Evolutionary conservation across 257 asterid species (phyloP), one percentile per base, ranked within the genome.

Genomic region (Fraxinus pennsylvanica): DNA sequence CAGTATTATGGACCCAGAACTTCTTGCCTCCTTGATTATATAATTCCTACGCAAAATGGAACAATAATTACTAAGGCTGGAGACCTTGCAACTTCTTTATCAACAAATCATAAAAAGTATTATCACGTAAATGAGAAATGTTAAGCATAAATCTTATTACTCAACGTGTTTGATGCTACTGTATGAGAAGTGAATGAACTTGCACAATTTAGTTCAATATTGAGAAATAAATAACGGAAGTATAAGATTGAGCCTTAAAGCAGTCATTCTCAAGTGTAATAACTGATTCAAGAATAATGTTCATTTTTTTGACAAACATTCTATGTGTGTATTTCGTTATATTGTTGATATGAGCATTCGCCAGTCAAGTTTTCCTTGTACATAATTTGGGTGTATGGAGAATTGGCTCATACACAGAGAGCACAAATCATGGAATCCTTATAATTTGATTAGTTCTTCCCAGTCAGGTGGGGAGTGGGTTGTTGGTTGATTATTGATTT

Each of bases 1-100:
- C 99, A 2, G 97, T 91, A 75, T 91, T 93, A 81, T 95, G 99
- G 50, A 93, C 85, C 99, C 99, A 95, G 76, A 95, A 91, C 47
- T 84, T 91, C 83, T 93, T 81, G 76, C 98, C 98, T 74, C 95
- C 97, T 83, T 80, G 80, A 80, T 71, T 83, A 81, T 95, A 88
- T 61, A 95, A 78, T 43, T 73, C 91, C 96, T 92, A 82, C 85
- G 81, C 70, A 12, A 13, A 68, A 77, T 50, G 73, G 9, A 77
- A 39, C 1, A 81, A 35, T 39, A 79, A 54, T 80, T 65, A 73
- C 45, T 27, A 72, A 68, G 33, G 29, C 22, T 68, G 65, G 63
- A 73, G 35, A 5, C 68, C 63, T 61, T 9, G 70, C 45, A 22
- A 25, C 27, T 17, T 32, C 72, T 68, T 61, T 1, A 30, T 27